phyloP scores from a whole-genome alignment of 306 rosid genomes.

The Inga laurina region DNA sequence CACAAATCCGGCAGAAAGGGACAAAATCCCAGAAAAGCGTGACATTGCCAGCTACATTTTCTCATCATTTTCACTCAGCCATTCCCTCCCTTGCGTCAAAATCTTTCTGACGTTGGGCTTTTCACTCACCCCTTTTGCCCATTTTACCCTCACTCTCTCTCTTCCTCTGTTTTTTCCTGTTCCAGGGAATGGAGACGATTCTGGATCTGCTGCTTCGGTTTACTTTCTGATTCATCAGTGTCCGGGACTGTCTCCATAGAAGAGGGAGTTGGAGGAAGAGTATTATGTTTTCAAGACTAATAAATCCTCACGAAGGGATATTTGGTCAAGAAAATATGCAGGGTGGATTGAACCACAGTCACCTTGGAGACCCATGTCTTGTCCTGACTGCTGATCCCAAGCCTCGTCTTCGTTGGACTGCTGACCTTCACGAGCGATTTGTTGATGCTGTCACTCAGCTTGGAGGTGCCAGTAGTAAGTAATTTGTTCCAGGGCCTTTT shows the following conservation, averaged over 20 bases:
- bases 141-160: neutral
- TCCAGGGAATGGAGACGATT: constrained; percentile 32
- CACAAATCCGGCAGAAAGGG: constrained; percentile 44
- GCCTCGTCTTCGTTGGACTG: constrained; percentile 82
- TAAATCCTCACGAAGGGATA: constrained; percentile 38
- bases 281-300: constrained; percentile 44
- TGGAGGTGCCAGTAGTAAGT: constrained; percentile 25
- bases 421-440: constrained; percentile 77
- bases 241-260: neutral
- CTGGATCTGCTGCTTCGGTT: constrained; percentile 22
- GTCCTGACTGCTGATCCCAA: constrained; percentile 75
- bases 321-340: constrained; percentile 28
- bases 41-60: constrained; percentile 45
- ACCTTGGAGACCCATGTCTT: constrained; percentile 62
- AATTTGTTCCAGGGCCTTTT: neutral
- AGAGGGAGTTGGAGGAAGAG: neutral
- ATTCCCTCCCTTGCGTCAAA: constrained; percentile 12
- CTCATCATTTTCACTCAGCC: constrained; percentile 19
- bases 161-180: constrained; percentile 12
- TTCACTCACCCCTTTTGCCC: constrained; percentile 33
- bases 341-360: constrained; percentile 22
- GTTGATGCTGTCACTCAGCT: constrained; percentile 58
- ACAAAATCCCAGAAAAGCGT: constrained; percentile 56
- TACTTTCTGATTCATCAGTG: constrained; percentile 19
- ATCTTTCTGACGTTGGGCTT: constrained; percentile 28